Conservation (phyloP, 2,329 filamentous ascomycete species). For the Zasmidium cellare region DNA sequence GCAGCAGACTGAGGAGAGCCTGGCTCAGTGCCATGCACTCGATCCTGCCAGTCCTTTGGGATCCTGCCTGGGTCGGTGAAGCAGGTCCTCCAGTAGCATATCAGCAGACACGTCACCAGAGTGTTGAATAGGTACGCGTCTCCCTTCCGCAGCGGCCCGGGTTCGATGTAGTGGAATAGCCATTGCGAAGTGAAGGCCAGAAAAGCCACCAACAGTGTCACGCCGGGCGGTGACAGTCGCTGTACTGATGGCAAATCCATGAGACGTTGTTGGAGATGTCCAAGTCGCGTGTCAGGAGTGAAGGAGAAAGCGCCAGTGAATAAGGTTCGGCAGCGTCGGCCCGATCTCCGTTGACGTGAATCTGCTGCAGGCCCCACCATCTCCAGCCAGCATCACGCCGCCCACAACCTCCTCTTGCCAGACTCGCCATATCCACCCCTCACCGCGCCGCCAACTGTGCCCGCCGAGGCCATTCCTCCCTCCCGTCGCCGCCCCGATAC, state of each 20-base stretch:
- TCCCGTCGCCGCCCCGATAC: not conserved
- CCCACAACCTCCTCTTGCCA: not conserved
- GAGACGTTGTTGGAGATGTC: not conserved
- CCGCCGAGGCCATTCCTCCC: not conserved
- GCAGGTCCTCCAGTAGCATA: slow-evolving; percentile 68
- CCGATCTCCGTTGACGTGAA: not conserved
- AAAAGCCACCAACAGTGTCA: slow-evolving; percentile 66
- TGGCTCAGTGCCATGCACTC: slow-evolving; percentile 27
- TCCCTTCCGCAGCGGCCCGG: slow-evolving; percentile 57
- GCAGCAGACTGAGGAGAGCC: slow-evolving; percentile 14
- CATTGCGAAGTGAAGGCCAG: slow-evolving; percentile 72
- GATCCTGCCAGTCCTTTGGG: slow-evolving; percentile 44
- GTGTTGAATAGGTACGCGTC: slow-evolving; percentile 67
- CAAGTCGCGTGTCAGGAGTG: not conserved
- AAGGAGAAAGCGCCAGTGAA: not conserved
- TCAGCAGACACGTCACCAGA: slow-evolving; percentile 64
- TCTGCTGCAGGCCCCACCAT: not conserved
- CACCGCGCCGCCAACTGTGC: not conserved
- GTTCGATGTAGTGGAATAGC: slow-evolving; percentile 61
- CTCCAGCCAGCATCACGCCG: not conserved
- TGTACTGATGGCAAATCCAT: slow-evolving; percentile 26
- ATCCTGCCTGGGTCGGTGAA: slow-evolving; percentile 59
- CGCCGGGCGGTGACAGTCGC: slow-evolving; percentile 65
- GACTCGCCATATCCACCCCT: not conserved
- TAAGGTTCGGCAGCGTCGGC: not conserved